A percentile compares a stretch with the other conserved stretches of the same genome.
phyloP scores from a whole-genome alignment of 805 yeast species.

The Myxozyma vanderwaltii region DNA sequence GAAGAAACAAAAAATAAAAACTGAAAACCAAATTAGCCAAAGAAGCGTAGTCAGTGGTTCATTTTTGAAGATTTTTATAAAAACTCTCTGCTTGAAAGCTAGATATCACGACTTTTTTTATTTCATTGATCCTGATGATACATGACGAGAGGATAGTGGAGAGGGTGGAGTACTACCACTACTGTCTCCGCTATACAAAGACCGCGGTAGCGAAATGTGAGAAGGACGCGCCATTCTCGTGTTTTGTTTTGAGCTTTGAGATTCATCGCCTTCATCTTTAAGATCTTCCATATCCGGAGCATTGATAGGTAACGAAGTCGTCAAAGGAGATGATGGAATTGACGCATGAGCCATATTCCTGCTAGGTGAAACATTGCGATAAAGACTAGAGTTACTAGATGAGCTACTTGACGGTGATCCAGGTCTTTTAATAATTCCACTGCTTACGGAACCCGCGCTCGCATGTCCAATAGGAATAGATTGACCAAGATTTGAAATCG shows the following conservation, averaged over 20 bases:
- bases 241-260: background rate
- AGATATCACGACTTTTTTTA: background rate
- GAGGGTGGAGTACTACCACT: conserved; percentile 14
- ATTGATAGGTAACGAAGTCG: conserved; percentile 23
- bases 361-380: conserved; percentile 27
- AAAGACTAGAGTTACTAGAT: conserved; percentile 22
- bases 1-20: too few relatives aligned
- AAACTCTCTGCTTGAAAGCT: too few relatives aligned
- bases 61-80: too few relatives aligned
- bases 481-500: conserved; percentile 14
- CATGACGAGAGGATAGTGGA: conserved; percentile 20
- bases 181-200: conserved; percentile 2
- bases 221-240: background rate
- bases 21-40: background rate
- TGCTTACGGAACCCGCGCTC: background rate
- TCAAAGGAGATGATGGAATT: conserved; percentile 30
- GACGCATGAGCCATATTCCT: conserved; percentile 16
- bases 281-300: conserved; percentile 6
- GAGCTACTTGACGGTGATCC: conserved; percentile 31
- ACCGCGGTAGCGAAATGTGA: background rate
- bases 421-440: conserved; percentile 12
- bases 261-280: conserved; percentile 1
- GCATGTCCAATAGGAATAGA: conserved; percentile 8
- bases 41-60: too few relatives aligned
- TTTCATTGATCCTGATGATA: conserved; percentile 8